phyloP scores from a whole-genome alignment of 2,329 filamentous ascomycete genomes.

The Eutypella sp. region DNA sequence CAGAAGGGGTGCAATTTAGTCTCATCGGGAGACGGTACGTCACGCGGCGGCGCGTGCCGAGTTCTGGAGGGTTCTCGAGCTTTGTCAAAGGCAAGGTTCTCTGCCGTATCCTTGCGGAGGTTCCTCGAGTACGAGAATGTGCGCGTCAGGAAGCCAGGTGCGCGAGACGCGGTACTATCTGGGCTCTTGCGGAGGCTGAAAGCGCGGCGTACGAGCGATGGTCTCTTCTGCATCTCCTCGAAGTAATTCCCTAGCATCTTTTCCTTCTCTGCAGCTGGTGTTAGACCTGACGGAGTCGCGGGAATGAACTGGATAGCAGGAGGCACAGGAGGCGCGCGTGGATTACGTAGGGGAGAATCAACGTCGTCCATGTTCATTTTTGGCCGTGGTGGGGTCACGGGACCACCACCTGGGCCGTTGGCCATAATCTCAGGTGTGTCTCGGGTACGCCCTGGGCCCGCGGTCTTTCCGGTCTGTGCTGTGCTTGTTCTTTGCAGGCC shows the following conservation, averaged over 20 bases:
- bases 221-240: conserved; percentile 41
- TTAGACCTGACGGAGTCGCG: conserved; percentile 56
- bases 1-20: conserved; percentile 57
- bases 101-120: conserved; percentile 25
- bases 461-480: conserved; percentile 10
- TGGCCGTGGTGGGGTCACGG: conserved; percentile 49
- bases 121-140: conserved; percentile 50
- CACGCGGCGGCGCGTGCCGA: conserved; percentile 38
- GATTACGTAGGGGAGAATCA: conserved; percentile 59
- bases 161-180: conserved; percentile 37
- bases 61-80: conserved; percentile 23
- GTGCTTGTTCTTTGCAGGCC: conserved; percentile 23
- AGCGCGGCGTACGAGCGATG: conserved; percentile 51
- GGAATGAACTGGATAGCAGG: conserved; percentile 56
- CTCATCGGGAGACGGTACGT: conserved; percentile 42
- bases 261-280: conserved; percentile 49
- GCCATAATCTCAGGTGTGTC: conserved; percentile 33
- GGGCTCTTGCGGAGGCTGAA: conserved; percentile 46
- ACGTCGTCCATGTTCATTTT: conserved; percentile 46
- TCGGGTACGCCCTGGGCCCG: conserved; percentile 9
- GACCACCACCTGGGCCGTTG: conserved; percentile 35
- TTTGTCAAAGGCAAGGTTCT: conserved; percentile 20
- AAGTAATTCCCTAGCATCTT: conserved; percentile 50
- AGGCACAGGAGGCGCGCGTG: conserved; percentile 51
- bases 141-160: conserved; percentile 41